Conservation (phyloP, 768 basidiomycete genomes). For the Tricholoma sp. region DNA sequence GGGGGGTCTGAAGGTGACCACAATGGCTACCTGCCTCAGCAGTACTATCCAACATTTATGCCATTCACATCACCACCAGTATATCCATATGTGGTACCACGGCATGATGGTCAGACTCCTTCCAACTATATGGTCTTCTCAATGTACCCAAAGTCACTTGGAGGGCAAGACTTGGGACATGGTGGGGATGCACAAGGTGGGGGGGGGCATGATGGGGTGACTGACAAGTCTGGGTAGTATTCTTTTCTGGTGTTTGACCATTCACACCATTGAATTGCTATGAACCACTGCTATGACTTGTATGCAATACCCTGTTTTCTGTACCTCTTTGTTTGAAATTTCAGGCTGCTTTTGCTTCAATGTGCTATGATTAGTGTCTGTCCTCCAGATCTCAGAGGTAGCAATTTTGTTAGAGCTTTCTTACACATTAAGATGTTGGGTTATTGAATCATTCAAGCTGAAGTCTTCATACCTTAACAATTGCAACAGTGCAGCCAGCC, state of each 20-base stretch:
- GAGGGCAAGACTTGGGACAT: slow-evolving; percentile 12
- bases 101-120: slow-evolving; percentile 23
- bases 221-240: slow-evolving; percentile 18
- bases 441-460: too few relatives aligned
- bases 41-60: slow-evolving; percentile 18
- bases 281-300: slow-evolving; percentile 11
- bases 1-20: slow-evolving; percentile 15
- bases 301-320: slow-evolving; percentile 7
- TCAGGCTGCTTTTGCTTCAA: background rate
- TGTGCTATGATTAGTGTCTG: background rate
- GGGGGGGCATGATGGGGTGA: slow-evolving; percentile 18
- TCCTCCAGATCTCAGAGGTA: too few relatives aligned
- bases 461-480: too few relatives aligned
- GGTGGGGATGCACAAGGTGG: slow-evolving; percentile 13
- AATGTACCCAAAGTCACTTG: slow-evolving; percentile 17
- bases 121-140: slow-evolving; percentile 20
- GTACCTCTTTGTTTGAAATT: background rate
- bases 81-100: slow-evolving; percentile 21
- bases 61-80: slow-evolving; percentile 16
- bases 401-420: too few relatives aligned
- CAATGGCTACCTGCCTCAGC: slow-evolving; percentile 15
- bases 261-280: slow-evolving; percentile 2
- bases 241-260: slow-evolving; percentile 2
- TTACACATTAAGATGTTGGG: too few relatives aligned
- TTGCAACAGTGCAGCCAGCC: too few relatives aligned